Evolutionary conservation across 805 yeast genomes (phyloP).

Genomic region (Schwanniomyces vanrijiae): DNA sequence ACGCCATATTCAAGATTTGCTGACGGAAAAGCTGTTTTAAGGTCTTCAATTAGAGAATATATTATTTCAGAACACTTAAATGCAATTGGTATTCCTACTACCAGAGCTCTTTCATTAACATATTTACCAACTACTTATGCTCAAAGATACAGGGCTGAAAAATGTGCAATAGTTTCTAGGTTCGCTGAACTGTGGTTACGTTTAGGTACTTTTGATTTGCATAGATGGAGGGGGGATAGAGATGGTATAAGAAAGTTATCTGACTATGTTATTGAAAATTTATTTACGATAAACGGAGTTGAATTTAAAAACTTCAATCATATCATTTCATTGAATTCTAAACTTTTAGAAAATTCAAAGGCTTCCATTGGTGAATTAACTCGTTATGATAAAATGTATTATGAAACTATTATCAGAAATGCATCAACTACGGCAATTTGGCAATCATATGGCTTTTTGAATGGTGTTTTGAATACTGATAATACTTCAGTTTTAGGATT

Average conservation of each 20-base stretch:
- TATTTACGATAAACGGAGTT: conserved; percentile 43
- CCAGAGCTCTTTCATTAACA: conserved; percentile 77
- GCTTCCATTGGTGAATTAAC: conserved; percentile 41
- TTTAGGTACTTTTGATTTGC: conserved; percentile 84
- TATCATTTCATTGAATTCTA: conserved; percentile 17
- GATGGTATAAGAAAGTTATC: conserved; percentile 60
- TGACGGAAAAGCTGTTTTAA: conserved; percentile 90
- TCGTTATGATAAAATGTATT: conserved; percentile 67
- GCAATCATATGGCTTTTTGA: conserved; percentile 90
- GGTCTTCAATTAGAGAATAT: conserved; percentile 88
- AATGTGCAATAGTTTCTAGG: conserved; percentile 82
- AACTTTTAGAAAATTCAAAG: conserved; percentile 15
- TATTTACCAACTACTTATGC: conserved; percentile 76
- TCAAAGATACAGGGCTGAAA: conserved; percentile 66
- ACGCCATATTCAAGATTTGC: conserved; percentile 95
- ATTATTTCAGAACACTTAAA: conserved; percentile 78
- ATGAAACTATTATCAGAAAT: conserved; percentile 70
- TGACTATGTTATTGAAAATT: conserved; percentile 69
- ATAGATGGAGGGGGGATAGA: conserved; percentile 70
- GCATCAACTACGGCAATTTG: conserved; percentile 78
- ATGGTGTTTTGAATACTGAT: conserved; percentile 94
- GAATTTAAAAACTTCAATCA: conserved; percentile 29
- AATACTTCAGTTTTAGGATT: conserved; percentile 88
- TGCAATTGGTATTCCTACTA: conserved; percentile 81
- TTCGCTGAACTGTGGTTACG: conserved; percentile 87